Evolutionary conservation across 352 stramenopile genomes (phyloP), one percentile per base, ranked within the genome.

Genomic region (Aphanomyces astaci): DNA sequence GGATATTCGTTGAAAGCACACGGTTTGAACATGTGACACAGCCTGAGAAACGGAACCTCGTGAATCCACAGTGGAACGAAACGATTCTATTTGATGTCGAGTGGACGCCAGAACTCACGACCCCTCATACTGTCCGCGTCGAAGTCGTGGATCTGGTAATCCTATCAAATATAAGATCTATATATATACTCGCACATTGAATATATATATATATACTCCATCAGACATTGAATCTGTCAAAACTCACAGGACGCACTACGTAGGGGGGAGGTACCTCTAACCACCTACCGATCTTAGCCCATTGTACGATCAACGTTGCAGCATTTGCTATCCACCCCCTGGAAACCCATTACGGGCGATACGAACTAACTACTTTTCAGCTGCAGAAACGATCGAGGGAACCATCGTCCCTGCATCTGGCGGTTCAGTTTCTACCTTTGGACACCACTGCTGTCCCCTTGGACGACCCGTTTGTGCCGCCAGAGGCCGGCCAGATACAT

Each of bases 381-480:
- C 24, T 68, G 22, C 22, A 10, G 22, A 45, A 24, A 33, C 17
- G 19, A 36, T 51, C 25, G 22, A 66, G 2, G n/a, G 10, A 51
- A 19, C 15, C 9, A 0, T 52, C 76, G 2, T 70, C 67, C 25
- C 52, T 86, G 15, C 66, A 80, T 4, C 17, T 86, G 3, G 76
- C 76, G 4, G 79, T 73, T 45, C 78, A 83, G 30, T 86, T 78
- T 66, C 66, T 86, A n/a, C 76, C 78, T 3, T 27, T n/a, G 7
- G 62, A 68, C 22, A 28, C 43, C 15, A 68, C 28, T 4, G 27
- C 31, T 0, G 3, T 11, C 5, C 43, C 62, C 4, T 68, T 68
- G n/a, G 51, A 45, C 43, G 62, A 68, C 19, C 32, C 46, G 19
- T 24, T 68, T 2, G 30, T 32, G 10, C 63, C 62, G 0, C 52